Conservation (phyloP, 2,329 filamentous ascomycete species). For the Lojkania enalia region DNA sequence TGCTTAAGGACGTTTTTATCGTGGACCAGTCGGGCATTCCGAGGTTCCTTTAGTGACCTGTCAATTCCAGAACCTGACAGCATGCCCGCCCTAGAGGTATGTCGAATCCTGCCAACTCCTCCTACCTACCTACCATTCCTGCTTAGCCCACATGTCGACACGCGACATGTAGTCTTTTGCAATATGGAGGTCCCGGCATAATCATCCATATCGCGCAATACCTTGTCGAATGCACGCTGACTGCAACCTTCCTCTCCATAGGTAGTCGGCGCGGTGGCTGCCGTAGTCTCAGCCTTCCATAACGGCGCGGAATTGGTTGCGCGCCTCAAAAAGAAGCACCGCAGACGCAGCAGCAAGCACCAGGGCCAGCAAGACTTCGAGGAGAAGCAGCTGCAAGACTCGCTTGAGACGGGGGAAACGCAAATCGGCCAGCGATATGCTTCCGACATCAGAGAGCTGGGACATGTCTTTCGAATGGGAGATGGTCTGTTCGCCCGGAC, state of each 20-base stretch:
- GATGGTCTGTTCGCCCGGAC: constrained; percentile 40
- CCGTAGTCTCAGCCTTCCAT: constrained; percentile 49
- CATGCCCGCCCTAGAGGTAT: constrained; percentile 37
- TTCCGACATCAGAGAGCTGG: constrained; percentile 40
- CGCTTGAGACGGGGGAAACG: constrained; percentile 43
- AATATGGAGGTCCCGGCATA: constrained; percentile 6
- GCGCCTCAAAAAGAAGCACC: constrained; percentile 37
- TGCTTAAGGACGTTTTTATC: not conserved
- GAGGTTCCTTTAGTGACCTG: not conserved
- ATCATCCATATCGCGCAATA: not conserved
- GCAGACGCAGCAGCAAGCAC: constrained; percentile 32
- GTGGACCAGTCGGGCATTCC: not conserved
- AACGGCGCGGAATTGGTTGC: constrained; percentile 45
- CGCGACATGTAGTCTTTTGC: constrained; percentile 7
- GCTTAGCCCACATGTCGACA: not conserved
- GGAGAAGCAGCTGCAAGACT: constrained; percentile 44
- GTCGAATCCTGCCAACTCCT: constrained; percentile 7
- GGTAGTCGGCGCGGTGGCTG: constrained; percentile 48
- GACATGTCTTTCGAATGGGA: constrained; percentile 41
- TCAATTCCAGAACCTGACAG: constrained; percentile 1
- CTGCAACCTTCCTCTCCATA: constrained; percentile 18
- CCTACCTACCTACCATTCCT: not conserved
- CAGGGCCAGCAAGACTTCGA: constrained; percentile 35
- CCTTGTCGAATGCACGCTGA: constrained; percentile 11
- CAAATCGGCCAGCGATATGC: constrained; percentile 40